These are phyloP conservation scores for Rhynchosporium graminicola DNA, from an alignment of 2,329 filamentous ascomycete species.

Conservation along the genomic window DNA sequence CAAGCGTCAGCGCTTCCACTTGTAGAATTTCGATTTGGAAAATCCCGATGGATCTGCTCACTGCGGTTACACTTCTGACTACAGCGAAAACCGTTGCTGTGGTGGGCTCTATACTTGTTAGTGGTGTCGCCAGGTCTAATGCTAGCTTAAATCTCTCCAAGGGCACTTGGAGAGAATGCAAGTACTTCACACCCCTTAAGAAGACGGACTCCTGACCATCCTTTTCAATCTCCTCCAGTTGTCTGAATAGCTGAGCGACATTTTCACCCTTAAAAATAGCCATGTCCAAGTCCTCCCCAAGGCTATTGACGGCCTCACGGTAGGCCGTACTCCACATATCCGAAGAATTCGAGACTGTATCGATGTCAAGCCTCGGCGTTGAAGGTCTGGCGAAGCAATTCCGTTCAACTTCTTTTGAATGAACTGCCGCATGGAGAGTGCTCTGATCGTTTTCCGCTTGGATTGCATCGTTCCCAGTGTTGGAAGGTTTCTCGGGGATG, in stretches of 20 bases:
- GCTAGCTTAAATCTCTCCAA: constrained; percentile 17
- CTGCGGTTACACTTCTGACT: constrained; percentile 15
- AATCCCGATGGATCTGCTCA: constrained; percentile 3
- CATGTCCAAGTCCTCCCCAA: constrained; percentile 14
- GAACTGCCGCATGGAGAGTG: constrained; percentile 9
- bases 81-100: constrained; percentile 11
- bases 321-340: constrained; percentile 15
- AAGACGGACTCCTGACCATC: constrained; percentile 16
- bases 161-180: constrained; percentile 16
- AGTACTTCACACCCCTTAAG: constrained; percentile 13
- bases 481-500: constrained; percentile 4
- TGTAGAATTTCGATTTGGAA: not conserved
- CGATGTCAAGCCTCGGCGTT: constrained; percentile 13
- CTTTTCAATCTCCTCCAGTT: constrained; percentile 16
- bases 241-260: constrained; percentile 16
- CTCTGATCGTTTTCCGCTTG: constrained; percentile 7
- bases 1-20: constrained; percentile 6
- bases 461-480: constrained; percentile 9
- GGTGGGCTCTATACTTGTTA: constrained; percentile 16
- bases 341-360: constrained; percentile 8
- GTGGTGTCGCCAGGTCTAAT: constrained; percentile 17
- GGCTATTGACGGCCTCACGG: constrained; percentile 15
- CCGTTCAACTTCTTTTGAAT: constrained; percentile 11
- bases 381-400: constrained; percentile 11
- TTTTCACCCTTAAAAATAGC: constrained; percentile 16